Base-by-base conservation (phyloP, 768 basidiomycete species). In the Suillus paluster region DNA sequence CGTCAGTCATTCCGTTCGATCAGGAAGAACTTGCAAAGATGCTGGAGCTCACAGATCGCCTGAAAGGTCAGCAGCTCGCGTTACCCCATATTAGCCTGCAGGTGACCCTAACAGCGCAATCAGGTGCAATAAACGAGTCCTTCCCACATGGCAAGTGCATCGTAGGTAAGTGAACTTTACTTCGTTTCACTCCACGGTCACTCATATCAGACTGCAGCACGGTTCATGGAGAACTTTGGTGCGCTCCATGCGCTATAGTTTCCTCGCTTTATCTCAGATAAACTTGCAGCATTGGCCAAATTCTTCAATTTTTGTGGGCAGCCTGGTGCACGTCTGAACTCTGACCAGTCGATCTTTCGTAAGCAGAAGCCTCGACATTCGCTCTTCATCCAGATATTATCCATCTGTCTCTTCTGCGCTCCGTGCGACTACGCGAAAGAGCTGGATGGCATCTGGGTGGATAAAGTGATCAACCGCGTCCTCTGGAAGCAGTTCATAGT, bases 151-250 rank as follows among this genome's bases (percentile, higher is more conserved):
- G 21, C 23, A 41, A 19, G 10, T 39, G 34, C 15, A 44, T 58
- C 34, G 11, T 55, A 27, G 39, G 45, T 45, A 23, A 58, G 56
- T 30, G 5, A n/a, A 5, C 1, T 19, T 38, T 17, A 25, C 36
- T 2, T 19, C 5, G 15, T 59, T 44, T 34, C 15, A 17, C 30
- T 23, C 19, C 4, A 23, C 15, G 25, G 33, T 53, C 23, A n/a
- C 44, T 19, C 21, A 23, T 15, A 39, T 60, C n/a, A 27, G 36
- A 34, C 56, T 36, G 46, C 55, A 83, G 81, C 73, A 27, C 75
- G 79, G 14, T 63, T 82, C 10, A 80, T 85, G 82, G 70, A 68
- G 46, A 63, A 75, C 9, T 81, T 82, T 57, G 67, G 82, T 81
- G 64, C 34, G 71, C 63, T 17, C n/a, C 54, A 19, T 23, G 19